Percentiles rank a stretch among this genome's conserved stretches.
These are phyloP conservation scores for Coemansia sp. DNA, from an alignment of 192 early-diverging fungal species.

Conservation along the genomic window DNA sequence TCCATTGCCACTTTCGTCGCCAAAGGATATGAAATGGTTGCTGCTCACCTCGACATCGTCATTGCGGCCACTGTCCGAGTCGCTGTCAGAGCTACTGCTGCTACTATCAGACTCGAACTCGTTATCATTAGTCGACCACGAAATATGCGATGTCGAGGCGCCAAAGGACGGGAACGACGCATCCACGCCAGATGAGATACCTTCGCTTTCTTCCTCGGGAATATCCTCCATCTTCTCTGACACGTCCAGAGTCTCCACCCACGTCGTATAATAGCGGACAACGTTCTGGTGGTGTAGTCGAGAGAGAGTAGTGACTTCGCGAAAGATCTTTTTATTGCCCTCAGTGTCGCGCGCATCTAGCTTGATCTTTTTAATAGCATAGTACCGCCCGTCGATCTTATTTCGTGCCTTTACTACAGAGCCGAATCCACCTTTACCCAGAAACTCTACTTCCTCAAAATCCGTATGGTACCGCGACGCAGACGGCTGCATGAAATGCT, in stretches of 20 bases:
- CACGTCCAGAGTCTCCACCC: conserved; percentile 76
- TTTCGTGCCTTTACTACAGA: conserved; percentile 93
- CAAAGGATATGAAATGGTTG: conserved; percentile 12
- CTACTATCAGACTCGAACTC: background rate
- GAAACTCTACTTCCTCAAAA: conserved; percentile 78
- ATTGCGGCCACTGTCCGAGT: background rate
- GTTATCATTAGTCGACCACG: conserved; percentile 38
- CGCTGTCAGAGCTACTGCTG: background rate
- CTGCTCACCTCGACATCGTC: conserved; percentile 9
- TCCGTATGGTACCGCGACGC: conserved; percentile 72
- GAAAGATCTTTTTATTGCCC: conserved; percentile 77
- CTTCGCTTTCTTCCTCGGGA: conserved; percentile 53
- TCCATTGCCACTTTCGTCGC: background rate
- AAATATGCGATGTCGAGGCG: conserved; percentile 22
- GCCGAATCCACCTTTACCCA: conserved; percentile 89
- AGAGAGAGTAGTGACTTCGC: conserved; percentile 91
- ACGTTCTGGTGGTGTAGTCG: conserved; percentile 88
- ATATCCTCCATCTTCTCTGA: conserved; percentile 38
- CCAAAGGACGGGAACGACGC: conserved; percentile 20
- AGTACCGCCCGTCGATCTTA: conserved; percentile 75
- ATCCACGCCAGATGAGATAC: background rate
- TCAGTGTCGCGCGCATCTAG: conserved; percentile 80
- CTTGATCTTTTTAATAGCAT: conserved; percentile 92
- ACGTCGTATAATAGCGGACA: conserved; percentile 86
- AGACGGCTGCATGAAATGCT: conserved; percentile 24